phyloP scores from a whole-genome alignment of 2,329 filamentous ascomycete species.

The Penicillium italicum region DNA sequence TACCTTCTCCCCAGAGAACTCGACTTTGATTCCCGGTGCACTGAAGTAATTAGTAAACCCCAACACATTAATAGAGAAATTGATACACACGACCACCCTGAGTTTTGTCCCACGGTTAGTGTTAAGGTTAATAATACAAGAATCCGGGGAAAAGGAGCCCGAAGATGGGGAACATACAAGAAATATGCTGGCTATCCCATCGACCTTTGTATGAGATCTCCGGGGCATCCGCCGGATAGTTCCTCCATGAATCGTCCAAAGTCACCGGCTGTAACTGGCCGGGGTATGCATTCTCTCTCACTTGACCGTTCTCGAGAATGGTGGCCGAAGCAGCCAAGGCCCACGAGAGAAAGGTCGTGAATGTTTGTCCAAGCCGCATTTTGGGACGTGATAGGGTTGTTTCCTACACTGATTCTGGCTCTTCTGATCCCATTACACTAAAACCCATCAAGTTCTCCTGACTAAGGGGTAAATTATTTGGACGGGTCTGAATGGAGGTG shows the following conservation, averaged over 20 bases:
- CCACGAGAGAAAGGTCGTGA: conserved; percentile 10
- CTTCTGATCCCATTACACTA: not conserved
- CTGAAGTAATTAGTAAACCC: conserved; percentile 17
- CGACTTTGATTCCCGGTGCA: conserved; percentile 54
- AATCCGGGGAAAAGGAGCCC: not conserved
- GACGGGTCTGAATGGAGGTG: not conserved
- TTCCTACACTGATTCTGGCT: not conserved
- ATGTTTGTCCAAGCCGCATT: conserved; percentile 17
- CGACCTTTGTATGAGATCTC: conserved; percentile 61
- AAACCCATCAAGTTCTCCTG: not conserved
- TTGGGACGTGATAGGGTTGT: conserved; percentile 3
- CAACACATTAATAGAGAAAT: not conserved
- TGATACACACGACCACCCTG: conserved; percentile 54
- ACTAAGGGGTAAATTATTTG: not conserved
- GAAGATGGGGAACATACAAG: conserved; percentile 37
- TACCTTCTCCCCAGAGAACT: conserved; percentile 52
- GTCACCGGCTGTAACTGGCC: conserved; percentile 34
- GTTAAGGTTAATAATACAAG: conserved; percentile 5
- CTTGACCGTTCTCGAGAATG: conserved; percentile 45
- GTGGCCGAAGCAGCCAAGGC: conserved; percentile 30
- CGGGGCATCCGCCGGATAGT: conserved; percentile 50
- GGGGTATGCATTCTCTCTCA: conserved; percentile 38
- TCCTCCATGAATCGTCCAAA: conserved; percentile 42
- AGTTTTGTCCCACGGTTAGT: conserved; percentile 1
- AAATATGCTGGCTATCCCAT: conserved; percentile 60